Conservation (phyloP, 176 grass and related monocot species). For the Bolboschoenus planiculmis region DNA sequence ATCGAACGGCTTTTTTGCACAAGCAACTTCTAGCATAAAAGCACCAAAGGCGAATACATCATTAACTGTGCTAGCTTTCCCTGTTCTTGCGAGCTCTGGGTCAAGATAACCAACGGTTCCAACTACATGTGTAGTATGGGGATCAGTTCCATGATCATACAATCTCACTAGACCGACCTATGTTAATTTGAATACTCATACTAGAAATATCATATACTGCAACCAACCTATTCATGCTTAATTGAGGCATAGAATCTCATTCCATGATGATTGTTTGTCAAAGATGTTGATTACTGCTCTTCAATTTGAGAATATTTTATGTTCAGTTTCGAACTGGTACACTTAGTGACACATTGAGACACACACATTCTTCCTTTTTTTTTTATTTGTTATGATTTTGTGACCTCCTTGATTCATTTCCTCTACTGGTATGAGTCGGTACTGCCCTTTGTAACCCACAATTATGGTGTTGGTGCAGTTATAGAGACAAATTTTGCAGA, state of each 20-base stretch:
- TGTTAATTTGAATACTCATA: too few species aligned
- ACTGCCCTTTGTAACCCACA: neutral
- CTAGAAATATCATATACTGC: too few species aligned
- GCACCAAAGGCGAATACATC: slow-evolving; percentile 34
- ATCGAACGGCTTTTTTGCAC: slow-evolving; percentile 26
- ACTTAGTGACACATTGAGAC: neutral
- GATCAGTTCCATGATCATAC: slow-evolving; percentile 28
- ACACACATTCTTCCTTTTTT: neutral
- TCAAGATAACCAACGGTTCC: slow-evolving; percentile 36
- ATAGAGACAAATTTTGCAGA: neutral
- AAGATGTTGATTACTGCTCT: neutral
- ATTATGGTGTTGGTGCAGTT: neutral
- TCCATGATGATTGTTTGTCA: too few species aligned
- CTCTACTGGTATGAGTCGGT: neutral
- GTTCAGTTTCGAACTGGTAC: too few species aligned
- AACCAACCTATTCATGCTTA: too few species aligned
- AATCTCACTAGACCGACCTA: slow-evolving; percentile 30
- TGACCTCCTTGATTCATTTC: neutral
- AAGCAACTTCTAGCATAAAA: slow-evolving; percentile 31
- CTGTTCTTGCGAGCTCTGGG: slow-evolving; percentile 10
- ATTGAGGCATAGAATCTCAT: too few species aligned
- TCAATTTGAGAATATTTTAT: neutral
- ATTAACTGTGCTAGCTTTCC: slow-evolving; percentile 14
- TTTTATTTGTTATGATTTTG: neutral
- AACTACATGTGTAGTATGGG: slow-evolving; percentile 21